Evolutionary conservation across 257 asterid species (phyloP), one percentile per base, ranked within the genome.

Genomic region (Striga asiatica): DNA sequence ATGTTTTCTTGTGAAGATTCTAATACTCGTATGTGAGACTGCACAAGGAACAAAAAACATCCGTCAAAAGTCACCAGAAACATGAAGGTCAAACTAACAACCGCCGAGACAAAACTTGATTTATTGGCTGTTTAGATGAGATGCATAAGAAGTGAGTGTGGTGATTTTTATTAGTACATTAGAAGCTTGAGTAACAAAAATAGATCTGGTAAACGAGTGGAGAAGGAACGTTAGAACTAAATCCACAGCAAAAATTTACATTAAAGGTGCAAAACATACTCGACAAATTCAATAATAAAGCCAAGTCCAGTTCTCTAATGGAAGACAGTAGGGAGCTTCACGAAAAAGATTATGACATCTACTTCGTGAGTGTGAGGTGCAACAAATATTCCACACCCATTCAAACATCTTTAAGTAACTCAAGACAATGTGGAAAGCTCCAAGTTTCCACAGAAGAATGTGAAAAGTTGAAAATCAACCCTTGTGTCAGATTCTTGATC

Each of bases 11-110:
- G 94, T 2, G 85, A 67, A 56, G 81, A 74, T 68, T 92, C 99
- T 54, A 92, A 72, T 29, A 92, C 83, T 50, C 89, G 87, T 32
- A 88, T 82, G 72, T 92, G 99, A 74, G 76, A 71, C 97, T 88
- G 89, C 68, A 67, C 21, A 66, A 54, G 22, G 8, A 38, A 38
- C 71, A 58, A 35, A 71, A 62, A 12, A 48, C 16, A 18, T 24
- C 54, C 52, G 27, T 64, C 24, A 60, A 34, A 42, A 47, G 61
- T 5, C 32, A 56, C 20, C 16, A 49, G 34, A 45, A 56, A 61
- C n/a, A 21, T 46, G 25, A 34, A 50, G 29, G 49, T 2, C 31
- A 45, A 17, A 7, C 16, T 6, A 43, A 45, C 64, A 41, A 35
- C 6, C 34, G 3, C 16, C n/a, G 16, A 19, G 11, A 0, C 38